A percentile compares a stretch with the other conserved stretches of the same genome.
Evolutionary conservation across 2,329 filamentous ascomycete genomes (phyloP).

Genomic region (Epichloe uncinata): DNA sequence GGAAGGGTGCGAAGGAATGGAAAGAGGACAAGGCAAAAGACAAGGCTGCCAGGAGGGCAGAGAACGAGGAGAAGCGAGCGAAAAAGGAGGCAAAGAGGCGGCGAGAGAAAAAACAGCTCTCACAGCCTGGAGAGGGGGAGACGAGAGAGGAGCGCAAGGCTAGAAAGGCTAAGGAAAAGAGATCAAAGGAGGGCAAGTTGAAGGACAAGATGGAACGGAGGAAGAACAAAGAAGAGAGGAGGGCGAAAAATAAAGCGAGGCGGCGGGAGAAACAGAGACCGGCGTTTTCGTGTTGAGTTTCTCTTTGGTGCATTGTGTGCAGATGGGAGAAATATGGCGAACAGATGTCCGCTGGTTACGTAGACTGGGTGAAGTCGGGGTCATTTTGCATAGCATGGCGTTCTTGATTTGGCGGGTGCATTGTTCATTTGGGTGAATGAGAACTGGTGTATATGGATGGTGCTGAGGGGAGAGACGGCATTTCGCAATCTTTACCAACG

Average conservation of each 20-base stretch:
- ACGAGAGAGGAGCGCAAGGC: conserved; percentile 30
- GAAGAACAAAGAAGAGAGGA: conserved; percentile 28
- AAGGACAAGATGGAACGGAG: conserved; percentile 10
- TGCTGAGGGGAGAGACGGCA: no score
- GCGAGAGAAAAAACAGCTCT: background rate
- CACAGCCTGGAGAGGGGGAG: conserved; percentile 7
- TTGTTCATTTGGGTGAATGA: background rate
- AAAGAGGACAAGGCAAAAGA: conserved; percentile 10
- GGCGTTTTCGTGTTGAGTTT: conserved; percentile 7
- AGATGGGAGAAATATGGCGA: background rate
- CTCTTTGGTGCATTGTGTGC: background rate
- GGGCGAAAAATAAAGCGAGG: conserved; percentile 30
- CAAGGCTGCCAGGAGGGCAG: no score
- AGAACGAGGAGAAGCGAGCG: background rate
- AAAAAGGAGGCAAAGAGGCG: conserved; percentile 14
- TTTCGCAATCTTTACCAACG: no score
- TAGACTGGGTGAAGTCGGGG: background rate
- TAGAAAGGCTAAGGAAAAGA: conserved; percentile 20
- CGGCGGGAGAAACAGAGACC: conserved; percentile 21
- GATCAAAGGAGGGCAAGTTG: conserved; percentile 16
- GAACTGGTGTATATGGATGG: background rate
- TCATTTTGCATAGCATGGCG: conserved; percentile 5
- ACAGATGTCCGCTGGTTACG: background rate
- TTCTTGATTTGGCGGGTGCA: background rate
- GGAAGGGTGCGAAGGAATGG: conserved; percentile 5